phyloP scores from a whole-genome alignment of 306 rosid species.

The Trifolium dubium region DNA sequence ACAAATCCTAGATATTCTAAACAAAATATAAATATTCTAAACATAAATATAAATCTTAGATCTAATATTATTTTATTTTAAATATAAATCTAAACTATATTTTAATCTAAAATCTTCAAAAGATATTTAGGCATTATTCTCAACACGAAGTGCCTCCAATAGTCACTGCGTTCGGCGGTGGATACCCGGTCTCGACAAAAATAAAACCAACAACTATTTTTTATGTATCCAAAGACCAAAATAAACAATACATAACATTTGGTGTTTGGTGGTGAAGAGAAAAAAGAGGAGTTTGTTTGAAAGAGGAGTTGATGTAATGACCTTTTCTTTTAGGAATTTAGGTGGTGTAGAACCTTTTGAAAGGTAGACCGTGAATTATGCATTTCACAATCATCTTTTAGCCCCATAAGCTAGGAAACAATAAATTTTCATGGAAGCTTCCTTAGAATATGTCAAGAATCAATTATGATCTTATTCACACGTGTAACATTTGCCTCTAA shows the following conservation, averaged over 20 bases:
- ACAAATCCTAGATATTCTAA: no score
- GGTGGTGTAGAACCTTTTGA: not conserved
- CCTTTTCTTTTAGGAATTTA: not conserved
- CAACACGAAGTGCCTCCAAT: no score
- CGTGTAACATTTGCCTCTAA: slow-evolving; percentile 26
- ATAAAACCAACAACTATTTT: no score
- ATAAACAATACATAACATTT: not conserved
- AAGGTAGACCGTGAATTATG: slow-evolving; percentile 16
- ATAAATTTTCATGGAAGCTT: slow-evolving; percentile 28
- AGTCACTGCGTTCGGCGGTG: no score
- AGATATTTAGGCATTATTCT: no score
- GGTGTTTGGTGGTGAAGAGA: slow-evolving; percentile 10
- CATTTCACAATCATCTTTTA: not conserved
- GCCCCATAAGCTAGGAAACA: not conserved
- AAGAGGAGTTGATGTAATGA: not conserved
- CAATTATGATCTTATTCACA: slow-evolving; percentile 16
- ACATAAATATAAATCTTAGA: no score
- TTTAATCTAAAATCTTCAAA: no score
- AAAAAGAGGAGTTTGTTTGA: not conserved
- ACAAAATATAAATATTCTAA: no score
- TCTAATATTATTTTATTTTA: no score
- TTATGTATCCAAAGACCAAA: not conserved
- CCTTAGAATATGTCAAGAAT: slow-evolving; percentile 38
- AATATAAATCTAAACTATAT: no score
- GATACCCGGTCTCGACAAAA: no score